Conservation (phyloP, 1,139 yeast species). For the Magnusiomyces ingens region DNA sequence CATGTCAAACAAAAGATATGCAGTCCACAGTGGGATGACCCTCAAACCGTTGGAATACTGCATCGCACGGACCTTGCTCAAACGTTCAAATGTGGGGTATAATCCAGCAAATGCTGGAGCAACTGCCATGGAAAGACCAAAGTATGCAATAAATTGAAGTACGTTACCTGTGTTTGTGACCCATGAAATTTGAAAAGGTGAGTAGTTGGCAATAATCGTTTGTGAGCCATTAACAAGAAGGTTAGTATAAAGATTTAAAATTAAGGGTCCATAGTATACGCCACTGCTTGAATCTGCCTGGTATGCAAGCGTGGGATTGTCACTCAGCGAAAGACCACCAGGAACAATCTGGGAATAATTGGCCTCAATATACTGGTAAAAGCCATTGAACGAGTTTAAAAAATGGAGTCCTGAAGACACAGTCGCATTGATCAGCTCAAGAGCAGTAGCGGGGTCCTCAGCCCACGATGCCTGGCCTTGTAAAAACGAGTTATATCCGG, state of each 20-base stretch:
- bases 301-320: conserved; percentile 26
- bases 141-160: conserved; percentile 32
- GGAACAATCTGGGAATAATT: conserved; percentile 26
- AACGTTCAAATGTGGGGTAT: conserved; percentile 35
- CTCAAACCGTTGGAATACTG: conserved; percentile 36
- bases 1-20: conserved; percentile 29
- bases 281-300: conserved; percentile 22
- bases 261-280: conserved; percentile 22
- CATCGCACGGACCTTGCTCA: conserved; percentile 33
- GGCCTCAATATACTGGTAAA: conserved; percentile 19
- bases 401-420: conserved; percentile 2
- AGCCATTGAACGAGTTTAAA: conserved; percentile 19
- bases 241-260: conserved; percentile 29
- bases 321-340: conserved; percentile 30
- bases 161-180: conserved; percentile 29
- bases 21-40: conserved; percentile 33
- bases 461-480: conserved; percentile 18
- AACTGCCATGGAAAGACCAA: conserved; percentile 33
- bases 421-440: conserved; percentile 12
- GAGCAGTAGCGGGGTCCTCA: conserved; percentile 8
- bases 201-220: conserved; percentile 28
- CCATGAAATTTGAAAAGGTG: conserved; percentile 33
- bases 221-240: conserved; percentile 28
- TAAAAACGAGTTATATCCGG: conserved; percentile 21
- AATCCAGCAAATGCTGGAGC: conserved; percentile 34